phyloP scores from a whole-genome alignment of 2,329 filamentous ascomycete species.

The Fusarium metavorans region DNA sequence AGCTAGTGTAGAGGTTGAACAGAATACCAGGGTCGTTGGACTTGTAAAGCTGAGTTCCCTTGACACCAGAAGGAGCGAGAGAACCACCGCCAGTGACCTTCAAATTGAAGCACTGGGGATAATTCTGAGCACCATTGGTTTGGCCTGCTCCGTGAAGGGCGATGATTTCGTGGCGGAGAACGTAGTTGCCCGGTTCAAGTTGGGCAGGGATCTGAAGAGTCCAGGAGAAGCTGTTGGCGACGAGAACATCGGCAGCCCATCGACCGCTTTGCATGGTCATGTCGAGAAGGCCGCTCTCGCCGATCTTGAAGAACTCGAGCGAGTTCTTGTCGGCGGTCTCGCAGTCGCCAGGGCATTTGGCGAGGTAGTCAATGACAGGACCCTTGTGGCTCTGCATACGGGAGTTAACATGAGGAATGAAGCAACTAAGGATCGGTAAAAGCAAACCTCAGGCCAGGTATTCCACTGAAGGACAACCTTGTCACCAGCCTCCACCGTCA shows the following conservation, averaged over 20 bases:
- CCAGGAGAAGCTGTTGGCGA: conserved; percentile 52
- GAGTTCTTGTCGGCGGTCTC: conserved; percentile 62
- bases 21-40: conserved; percentile 48
- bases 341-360: conserved; percentile 69
- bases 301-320: conserved; percentile 74
- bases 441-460: conserved; percentile 52
- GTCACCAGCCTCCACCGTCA: conserved; percentile 54
- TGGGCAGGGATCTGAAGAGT: conserved; percentile 48
- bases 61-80: conserved; percentile 47
- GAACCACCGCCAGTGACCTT: conserved; percentile 57
- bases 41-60: conserved; percentile 47
- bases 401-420: neutral
- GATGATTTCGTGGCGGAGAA: conserved; percentile 65
- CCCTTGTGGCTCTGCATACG: conserved; percentile 52
- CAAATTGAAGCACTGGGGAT: conserved; percentile 64
- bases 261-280: conserved; percentile 56
- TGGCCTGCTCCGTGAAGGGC: conserved; percentile 59
- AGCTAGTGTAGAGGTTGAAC: conserved; percentile 49
- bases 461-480: conserved; percentile 56
- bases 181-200: conserved; percentile 56
- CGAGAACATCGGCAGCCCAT: conserved; percentile 56
- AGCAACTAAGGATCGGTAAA: neutral
- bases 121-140: conserved; percentile 62
- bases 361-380: conserved; percentile 74
- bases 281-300: conserved; percentile 63